Base-by-base conservation (phyloP, 768 basidiomycete genomes). In the Tylopilus sp. region DNA sequence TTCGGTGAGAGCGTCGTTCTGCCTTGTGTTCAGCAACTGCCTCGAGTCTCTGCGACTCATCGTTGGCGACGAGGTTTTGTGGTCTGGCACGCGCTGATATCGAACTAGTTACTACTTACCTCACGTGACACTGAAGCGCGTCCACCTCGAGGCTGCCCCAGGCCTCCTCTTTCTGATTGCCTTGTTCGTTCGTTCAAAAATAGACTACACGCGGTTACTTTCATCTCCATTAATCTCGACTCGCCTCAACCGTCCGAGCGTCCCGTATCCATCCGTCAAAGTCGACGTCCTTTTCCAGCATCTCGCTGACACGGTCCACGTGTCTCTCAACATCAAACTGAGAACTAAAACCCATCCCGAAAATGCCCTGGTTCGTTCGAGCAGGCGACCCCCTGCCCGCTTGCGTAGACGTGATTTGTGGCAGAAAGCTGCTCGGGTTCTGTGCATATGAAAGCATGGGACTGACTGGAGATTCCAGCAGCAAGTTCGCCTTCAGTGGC, bases 1-100 rank as follows among this genome's bases (percentile, higher is more conserved):
- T 64, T 92, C 90, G 54, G 85, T 78, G 39, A 92, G 74, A 42
- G 88, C 85, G 70, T 91, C 89, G 66, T 81, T 86, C 73, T 88
- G 88, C 59, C 85, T 77, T 55, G 71, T 74, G 47, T 77, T 80
- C 57, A 83, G 72, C 26, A 86, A 88, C 43, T 70, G 54, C 41
- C 70, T 59, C 25, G 69, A 50, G 60, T 69, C 68, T 57, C 68
- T 61, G 50, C 69, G 56, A 38, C 66, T 69, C 68, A 71, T 71
- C 57, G 67, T 62, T 57, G 44, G 51, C 60, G 22, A 44, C 53
- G 36, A 47, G 51, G 59, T 61, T 40, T 47, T 13, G 57, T 30
- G 42, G 63, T 51, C 45, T 51, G 58, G 53, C 67, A 70, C 65
- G 62, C 64, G 64, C 69, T 69, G 67, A 65, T 69, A 69, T 70